A percentile compares a stretch with the other conserved stretches of the same genome.
phyloP scores from a whole-genome alignment of 495 filamentous ascomycete species.

The Hyaloscypha variabilis region DNA sequence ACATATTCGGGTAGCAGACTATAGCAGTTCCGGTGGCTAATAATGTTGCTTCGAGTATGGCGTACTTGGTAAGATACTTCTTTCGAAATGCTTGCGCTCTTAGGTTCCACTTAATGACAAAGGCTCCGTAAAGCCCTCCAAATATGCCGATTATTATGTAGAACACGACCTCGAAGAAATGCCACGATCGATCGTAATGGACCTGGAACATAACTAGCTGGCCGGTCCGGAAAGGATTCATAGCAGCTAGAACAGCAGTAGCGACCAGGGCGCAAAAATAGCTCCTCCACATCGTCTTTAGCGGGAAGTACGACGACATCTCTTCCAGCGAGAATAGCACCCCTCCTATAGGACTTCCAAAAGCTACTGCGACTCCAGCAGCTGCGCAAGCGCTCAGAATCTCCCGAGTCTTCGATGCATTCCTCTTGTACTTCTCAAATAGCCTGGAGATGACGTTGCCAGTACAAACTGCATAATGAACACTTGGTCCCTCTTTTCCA shows the following conservation, averaged over 20 bases:
- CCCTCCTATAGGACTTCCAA: constrained; percentile 95
- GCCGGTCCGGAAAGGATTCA: constrained; percentile 98
- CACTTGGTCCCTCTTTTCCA: constrained; percentile 96
- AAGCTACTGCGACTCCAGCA: constrained; percentile 94
- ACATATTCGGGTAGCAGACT: constrained; percentile 94
- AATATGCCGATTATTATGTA: constrained; percentile 92
- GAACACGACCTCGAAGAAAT: constrained; percentile 95
- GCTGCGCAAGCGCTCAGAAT: constrained; percentile 94
- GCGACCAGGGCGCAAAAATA: constrained; percentile 98
- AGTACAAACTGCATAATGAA: constrained; percentile 97
- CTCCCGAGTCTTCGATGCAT: constrained; percentile 93
- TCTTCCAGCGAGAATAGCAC: constrained; percentile 97
- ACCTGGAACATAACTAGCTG: constrained; percentile 99
- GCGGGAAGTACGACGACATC: constrained; percentile 96
- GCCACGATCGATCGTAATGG: constrained; percentile 93
- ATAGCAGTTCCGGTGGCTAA: constrained; percentile 84
- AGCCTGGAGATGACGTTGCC: constrained; percentile 95
- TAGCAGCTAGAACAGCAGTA: constrained; percentile 88
- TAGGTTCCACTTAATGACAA: constrained; percentile 99
- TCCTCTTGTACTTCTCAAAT: constrained; percentile 90
- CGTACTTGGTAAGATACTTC: constrained; percentile 84
- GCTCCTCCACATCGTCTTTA: constrained; percentile 97
- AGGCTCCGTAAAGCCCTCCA: constrained; percentile 92
- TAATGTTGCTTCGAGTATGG: constrained; percentile 84
- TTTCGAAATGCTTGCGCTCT: constrained; percentile 90